Conservation (phyloP, 2,329 filamentous ascomycete species). For the Neopestalotiopsis sp. region DNA sequence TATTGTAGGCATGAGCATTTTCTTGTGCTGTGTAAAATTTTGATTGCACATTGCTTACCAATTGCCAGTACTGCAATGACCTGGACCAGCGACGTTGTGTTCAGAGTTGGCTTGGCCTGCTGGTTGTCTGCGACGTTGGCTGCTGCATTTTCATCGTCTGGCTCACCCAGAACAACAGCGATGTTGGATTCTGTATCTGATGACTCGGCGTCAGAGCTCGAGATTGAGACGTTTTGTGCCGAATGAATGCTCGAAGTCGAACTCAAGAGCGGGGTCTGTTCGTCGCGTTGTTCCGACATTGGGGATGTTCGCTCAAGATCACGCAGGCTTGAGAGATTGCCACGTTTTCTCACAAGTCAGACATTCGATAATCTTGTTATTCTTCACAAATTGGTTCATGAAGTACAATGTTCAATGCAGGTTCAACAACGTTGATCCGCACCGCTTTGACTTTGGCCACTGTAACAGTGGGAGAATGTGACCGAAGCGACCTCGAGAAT, state of each 20-base stretch:
- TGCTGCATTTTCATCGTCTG: background rate
- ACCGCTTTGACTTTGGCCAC: background rate
- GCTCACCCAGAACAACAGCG: background rate
- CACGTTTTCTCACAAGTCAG: background rate
- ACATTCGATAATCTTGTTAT: background rate
- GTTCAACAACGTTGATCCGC: background rate
- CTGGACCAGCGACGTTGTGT: conserved; percentile 10
- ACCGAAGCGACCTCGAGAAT: background rate
- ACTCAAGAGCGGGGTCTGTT: conserved; percentile 8
- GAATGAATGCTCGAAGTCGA: background rate
- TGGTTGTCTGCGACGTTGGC: background rate
- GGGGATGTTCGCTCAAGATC: background rate
- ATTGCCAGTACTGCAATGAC: conserved; percentile 11
- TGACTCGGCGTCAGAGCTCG: background rate
- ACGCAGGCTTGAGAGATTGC: background rate
- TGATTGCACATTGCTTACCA: background rate
- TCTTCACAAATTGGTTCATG: background rate
- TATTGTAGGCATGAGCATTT: background rate
- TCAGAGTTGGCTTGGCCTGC: conserved; percentile 1
- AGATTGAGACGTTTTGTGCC: background rate
- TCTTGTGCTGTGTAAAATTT: background rate
- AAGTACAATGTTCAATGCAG: background rate
- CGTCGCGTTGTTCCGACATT: conserved; percentile 2
- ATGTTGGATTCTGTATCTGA: background rate
- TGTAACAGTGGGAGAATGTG: background rate